phyloP scores from a whole-genome alignment of 805 yeast genomes.

The Vanderwaltozyma polyspora region DNA sequence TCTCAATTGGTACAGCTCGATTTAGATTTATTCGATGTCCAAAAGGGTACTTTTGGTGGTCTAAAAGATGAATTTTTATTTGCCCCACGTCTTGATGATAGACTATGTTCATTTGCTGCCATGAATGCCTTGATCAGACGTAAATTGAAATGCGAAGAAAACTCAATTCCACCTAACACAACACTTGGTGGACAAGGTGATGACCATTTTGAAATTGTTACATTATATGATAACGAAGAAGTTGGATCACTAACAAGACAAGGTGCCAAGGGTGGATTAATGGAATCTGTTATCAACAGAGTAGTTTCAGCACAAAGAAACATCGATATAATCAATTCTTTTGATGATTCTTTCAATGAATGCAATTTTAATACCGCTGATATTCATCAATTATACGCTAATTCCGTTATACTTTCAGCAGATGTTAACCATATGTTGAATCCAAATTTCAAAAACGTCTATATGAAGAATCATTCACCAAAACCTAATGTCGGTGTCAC shows the following conservation, averaged over 20 bases:
- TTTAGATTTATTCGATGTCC: slow-evolving; percentile 71
- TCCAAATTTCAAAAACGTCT: slow-evolving; percentile 62
- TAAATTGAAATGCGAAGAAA: too few relatives aligned
- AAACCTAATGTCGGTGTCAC: slow-evolving; percentile 68
- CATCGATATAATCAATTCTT: too few relatives aligned
- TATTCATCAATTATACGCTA: slow-evolving; percentile 44
- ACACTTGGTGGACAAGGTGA: slow-evolving; percentile 30
- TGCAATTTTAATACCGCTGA: slow-evolving; percentile 19
- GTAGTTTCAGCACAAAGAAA: slow-evolving; percentile 24
- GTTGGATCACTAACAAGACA: slow-evolving; percentile 71
- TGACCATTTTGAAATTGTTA: slow-evolving; percentile 44
- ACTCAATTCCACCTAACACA: slow-evolving; percentile 17
- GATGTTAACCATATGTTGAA: slow-evolving; percentile 76
- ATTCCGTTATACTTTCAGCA: slow-evolving; percentile 69
- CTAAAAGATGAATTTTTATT: slow-evolving; percentile 63
- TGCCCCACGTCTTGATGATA: slow-evolving; percentile 79
- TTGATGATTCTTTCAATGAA: too few relatives aligned
- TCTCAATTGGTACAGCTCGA: slow-evolving; percentile 59
- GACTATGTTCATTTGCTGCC: slow-evolving; percentile 71
- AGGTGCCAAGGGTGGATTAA: slow-evolving; percentile 70
- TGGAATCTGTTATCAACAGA: slow-evolving; percentile 55
- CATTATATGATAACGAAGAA: slow-evolving; percentile 72
- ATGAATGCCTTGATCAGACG: slow-evolving; percentile 46
- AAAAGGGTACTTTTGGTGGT: slow-evolving; percentile 71
- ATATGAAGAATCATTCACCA: slow-evolving; percentile 71